Evolutionary conservation across 1,139 yeast genomes (phyloP).

Genomic region (Geotrichum siamense): DNA sequence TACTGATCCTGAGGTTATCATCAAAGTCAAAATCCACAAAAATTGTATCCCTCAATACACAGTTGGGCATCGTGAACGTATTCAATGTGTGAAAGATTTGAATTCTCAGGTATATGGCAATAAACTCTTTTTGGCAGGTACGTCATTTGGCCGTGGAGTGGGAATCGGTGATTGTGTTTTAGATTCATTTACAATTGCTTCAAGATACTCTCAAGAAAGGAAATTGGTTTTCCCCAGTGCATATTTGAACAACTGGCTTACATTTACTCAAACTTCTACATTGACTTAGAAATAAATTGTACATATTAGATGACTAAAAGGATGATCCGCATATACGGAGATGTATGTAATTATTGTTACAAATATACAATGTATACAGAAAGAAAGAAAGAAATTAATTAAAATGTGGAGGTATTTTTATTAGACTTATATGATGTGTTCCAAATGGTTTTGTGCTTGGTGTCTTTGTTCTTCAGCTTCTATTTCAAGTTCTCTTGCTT

Average conservation of each 20-base stretch:
- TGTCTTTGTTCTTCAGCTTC: slow-evolving; percentile 5
- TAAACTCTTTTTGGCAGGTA: slow-evolving; percentile 63
- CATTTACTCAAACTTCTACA: slow-evolving; percentile 23
- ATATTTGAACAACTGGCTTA: slow-evolving; percentile 26
- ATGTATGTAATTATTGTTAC: too few relatives aligned
- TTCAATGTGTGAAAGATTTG: slow-evolving; percentile 36
- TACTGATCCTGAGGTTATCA: slow-evolving; percentile 45
- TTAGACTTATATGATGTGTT: background rate
- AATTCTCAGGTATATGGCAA: slow-evolving; percentile 37
- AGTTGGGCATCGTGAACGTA: slow-evolving; percentile 57
- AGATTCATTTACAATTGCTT: slow-evolving; percentile 55
- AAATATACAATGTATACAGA: too few relatives aligned
- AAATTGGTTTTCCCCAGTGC: slow-evolving; percentile 29
- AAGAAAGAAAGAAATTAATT: too few relatives aligned
- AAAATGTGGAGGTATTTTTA: too few relatives aligned
- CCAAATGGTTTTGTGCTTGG: background rate
- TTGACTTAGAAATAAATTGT: slow-evolving; percentile 4
- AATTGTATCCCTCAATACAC: slow-evolving; percentile 77
- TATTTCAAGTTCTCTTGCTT: background rate
- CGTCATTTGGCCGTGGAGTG: slow-evolving; percentile 72
- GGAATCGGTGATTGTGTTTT: slow-evolving; percentile 86
- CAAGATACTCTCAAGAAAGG: slow-evolving; percentile 31
- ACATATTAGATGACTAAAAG: too few relatives aligned
- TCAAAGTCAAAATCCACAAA: slow-evolving; percentile 36
- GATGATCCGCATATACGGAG: too few relatives aligned